Conservation (phyloP, 768 basidiomycete genomes). For the Cystofilobasidium macerans region DNA sequence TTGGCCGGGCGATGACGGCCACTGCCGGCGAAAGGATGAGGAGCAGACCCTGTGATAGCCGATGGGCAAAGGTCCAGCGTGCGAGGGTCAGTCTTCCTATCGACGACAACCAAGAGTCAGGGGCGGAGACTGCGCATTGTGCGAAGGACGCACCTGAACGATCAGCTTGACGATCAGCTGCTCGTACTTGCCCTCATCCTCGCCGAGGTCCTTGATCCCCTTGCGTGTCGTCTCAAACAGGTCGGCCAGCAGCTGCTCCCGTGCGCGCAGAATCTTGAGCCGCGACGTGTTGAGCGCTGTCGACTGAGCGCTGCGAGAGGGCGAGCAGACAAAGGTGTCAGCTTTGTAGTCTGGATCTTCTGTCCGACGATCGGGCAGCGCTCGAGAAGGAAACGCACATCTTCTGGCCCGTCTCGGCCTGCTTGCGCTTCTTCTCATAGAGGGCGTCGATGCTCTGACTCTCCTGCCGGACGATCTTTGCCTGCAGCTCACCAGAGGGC, state of each 20-base stretch:
- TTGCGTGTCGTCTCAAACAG: slow-evolving; percentile 66
- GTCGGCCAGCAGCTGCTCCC: slow-evolving; percentile 84
- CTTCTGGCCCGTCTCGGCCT: slow-evolving; percentile 85
- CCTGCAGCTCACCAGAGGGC: too few relatives aligned
- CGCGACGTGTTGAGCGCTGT: slow-evolving; percentile 95
- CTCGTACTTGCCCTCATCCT: slow-evolving; percentile 58
- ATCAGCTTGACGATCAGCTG: slow-evolving; percentile 76
- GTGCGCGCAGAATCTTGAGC: slow-evolving; percentile 71
- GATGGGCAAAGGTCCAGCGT: neutral
- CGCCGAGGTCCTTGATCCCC: slow-evolving; percentile 52
- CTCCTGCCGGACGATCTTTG: slow-evolving; percentile 93
- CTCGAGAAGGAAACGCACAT: slow-evolving; percentile 51
- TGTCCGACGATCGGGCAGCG: too few relatives aligned
- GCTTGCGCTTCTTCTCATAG: slow-evolving; percentile 92
- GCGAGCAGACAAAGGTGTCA: slow-evolving; percentile 9
- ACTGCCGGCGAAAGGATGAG: slow-evolving; percentile 65
- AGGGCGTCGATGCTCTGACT: slow-evolving; percentile 85
- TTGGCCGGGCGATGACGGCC: slow-evolving; percentile 54
- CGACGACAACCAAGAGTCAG: too few relatives aligned
- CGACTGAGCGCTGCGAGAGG: slow-evolving; percentile 65
- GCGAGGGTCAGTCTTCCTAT: neutral
- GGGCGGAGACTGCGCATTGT: neutral
- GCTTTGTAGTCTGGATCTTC: too few relatives aligned
- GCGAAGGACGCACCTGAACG: slow-evolving; percentile 48
- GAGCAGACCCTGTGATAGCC: slow-evolving; percentile 50